A percentile compares a stretch with the other conserved stretches of the same genome.
phyloP scores from a whole-genome alignment of 2,329 filamentous ascomycete genomes.

The Huntiella savannae region DNA sequence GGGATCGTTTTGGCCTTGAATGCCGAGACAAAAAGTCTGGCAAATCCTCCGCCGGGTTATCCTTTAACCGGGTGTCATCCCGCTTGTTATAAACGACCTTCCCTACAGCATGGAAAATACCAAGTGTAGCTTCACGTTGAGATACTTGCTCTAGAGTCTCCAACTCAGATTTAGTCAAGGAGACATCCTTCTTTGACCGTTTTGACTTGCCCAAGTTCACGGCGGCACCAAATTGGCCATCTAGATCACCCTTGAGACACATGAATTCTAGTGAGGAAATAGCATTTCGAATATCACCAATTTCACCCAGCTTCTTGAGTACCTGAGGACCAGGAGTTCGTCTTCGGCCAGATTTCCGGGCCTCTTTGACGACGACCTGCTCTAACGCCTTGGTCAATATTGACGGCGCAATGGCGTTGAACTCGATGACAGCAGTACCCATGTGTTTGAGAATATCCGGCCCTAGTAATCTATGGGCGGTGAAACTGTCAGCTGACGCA shows the following conservation, averaged over 20 bases:
- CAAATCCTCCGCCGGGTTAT: conserved; percentile 27
- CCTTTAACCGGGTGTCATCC: conserved; percentile 2
- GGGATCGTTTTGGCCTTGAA: conserved; percentile 40
- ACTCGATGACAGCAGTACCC: conserved; percentile 64
- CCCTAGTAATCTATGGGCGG: conserved; percentile 73
- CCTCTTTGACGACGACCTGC: conserved; percentile 66
- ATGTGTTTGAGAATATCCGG: conserved; percentile 71
- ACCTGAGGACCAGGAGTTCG: conserved; percentile 62
- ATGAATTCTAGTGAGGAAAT: conserved; percentile 83
- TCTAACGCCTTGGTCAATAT: conserved; percentile 72
- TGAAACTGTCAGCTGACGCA: conserved; percentile 76
- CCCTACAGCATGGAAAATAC: conserved; percentile 89
- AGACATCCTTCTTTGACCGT: conserved; percentile 36
- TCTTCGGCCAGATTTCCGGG: conserved; percentile 53
- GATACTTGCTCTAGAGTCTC: conserved; percentile 67
- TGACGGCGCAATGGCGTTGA: conserved; percentile 79
- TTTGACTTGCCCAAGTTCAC: conserved; percentile 52
- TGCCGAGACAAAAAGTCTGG: conserved; percentile 39
- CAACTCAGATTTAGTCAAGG: conserved; percentile 56
- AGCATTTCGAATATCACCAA: conserved; percentile 85
- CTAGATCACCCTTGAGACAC: conserved; percentile 54
- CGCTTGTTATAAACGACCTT: conserved; percentile 96
- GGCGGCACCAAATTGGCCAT: conserved; percentile 52
- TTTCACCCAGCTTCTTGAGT: conserved; percentile 61
- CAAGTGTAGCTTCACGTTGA: conserved; percentile 72